A percentile compares a stretch with the other conserved stretches of the same genome.
Evolutionary conservation across 257 asterid species (phyloP).

Genomic region (Solanum stenotomum): DNA sequence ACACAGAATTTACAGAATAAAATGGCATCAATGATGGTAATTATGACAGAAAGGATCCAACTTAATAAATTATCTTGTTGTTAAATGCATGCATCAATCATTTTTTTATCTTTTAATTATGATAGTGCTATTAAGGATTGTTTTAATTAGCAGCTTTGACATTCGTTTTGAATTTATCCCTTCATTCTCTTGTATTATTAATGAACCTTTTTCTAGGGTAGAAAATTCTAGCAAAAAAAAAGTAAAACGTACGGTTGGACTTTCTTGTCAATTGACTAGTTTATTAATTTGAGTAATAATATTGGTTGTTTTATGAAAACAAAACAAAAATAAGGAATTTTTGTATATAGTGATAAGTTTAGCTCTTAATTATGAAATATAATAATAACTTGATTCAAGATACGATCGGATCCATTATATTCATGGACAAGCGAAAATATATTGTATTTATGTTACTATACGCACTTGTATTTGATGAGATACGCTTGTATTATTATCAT

Average conservation of each 20-base stretch:
- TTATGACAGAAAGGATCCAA: background rate
- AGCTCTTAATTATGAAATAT: background rate
- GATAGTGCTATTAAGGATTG: background rate
- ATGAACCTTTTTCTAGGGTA: background rate
- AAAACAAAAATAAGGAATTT: background rate
- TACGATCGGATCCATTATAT: background rate
- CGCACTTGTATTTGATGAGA: background rate
- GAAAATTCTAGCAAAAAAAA: background rate
- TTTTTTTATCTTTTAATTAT: background rate
- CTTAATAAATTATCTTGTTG: background rate
- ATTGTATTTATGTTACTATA: background rate
- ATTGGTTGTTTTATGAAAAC: background rate
- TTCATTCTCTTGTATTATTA: background rate
- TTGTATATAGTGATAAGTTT: background rate
- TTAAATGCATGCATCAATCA: background rate
- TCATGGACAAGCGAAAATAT: background rate
- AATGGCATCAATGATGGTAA: background rate
- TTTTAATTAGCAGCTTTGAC: background rate
- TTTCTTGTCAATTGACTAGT: background rate
- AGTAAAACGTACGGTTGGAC: background rate
- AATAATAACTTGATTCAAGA: background rate
- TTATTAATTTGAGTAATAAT: background rate
- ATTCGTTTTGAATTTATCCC: background rate
- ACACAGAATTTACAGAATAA: background rate
- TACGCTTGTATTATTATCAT: background rate